These are phyloP conservation scores for Sanguinoderma infundibulare DNA, from an alignment of 1,284 basidiomycete species.

Conservation along the genomic window DNA sequence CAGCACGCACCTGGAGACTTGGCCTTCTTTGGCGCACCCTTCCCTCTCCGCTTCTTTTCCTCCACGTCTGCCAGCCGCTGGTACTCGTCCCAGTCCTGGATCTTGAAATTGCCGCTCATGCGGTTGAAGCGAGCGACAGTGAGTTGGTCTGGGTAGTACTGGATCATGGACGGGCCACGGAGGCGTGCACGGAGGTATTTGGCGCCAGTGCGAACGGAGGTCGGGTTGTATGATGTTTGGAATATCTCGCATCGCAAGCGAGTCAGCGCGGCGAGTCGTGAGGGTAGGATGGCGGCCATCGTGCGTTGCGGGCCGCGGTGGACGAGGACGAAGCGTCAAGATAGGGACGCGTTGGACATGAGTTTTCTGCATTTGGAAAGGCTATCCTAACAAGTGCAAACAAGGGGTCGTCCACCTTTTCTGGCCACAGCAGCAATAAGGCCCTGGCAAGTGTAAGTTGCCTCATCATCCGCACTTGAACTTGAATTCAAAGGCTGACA, in stretches of 20 bases:
- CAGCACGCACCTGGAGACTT: slow-evolving; percentile 61
- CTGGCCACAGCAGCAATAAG: too few species aligned
- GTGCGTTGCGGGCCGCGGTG: slow-evolving; percentile 4
- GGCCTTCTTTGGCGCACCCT: slow-evolving; percentile 81
- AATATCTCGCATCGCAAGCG: slow-evolving; percentile 75
- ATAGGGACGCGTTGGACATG: not conserved
- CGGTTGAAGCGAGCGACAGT: slow-evolving; percentile 57
- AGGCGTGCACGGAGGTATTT: slow-evolving; percentile 83
- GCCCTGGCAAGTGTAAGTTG: too few species aligned
- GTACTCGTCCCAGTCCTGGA: slow-evolving; percentile 67
- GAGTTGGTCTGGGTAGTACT: slow-evolving; percentile 73
- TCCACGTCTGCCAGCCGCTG: slow-evolving; percentile 70
- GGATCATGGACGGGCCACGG: slow-evolving; percentile 76
- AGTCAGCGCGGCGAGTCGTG: slow-evolving; percentile 56
- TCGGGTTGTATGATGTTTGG: slow-evolving; percentile 85
- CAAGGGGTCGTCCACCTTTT: too few species aligned
- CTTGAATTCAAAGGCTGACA: too few species aligned
- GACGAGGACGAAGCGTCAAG: not conserved
- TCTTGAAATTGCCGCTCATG: slow-evolving; percentile 47
- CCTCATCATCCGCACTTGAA: too few species aligned
- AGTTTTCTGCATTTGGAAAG: not conserved
- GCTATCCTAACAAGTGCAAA: not conserved
- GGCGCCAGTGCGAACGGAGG: slow-evolving; percentile 76
- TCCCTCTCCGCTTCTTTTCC: slow-evolving; percentile 73
- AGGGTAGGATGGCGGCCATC: slow-evolving; percentile 42